Evolutionary conservation across 2,329 filamentous ascomycete genomes (phyloP).

Genomic region (Cordyceps cateniannulata): DNA sequence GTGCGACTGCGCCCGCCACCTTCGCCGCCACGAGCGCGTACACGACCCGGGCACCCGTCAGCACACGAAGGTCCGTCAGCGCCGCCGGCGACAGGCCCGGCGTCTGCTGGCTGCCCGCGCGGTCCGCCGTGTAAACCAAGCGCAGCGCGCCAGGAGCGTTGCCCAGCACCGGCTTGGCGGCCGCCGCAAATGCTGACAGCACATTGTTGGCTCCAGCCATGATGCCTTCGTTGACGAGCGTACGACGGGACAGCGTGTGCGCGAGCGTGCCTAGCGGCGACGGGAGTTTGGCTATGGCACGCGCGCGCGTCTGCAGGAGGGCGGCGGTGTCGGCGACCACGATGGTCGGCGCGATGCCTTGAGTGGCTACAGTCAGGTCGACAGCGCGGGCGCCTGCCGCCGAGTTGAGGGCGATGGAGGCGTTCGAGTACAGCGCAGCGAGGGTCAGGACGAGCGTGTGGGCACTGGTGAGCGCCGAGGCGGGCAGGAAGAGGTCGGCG

Average conservation of each 20-base stretch:
- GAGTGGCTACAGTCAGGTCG: slow-evolving; percentile 66
- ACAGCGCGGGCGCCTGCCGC: slow-evolving; percentile 65
- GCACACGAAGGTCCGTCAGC: slow-evolving; percentile 75
- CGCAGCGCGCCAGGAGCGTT: slow-evolving; percentile 67
- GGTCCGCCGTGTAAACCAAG: slow-evolving; percentile 72
- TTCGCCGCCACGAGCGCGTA: slow-evolving; percentile 77
- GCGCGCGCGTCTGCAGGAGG: slow-evolving; percentile 59
- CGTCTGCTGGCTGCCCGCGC: slow-evolving; percentile 56
- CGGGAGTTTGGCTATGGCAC: slow-evolving; percentile 52
- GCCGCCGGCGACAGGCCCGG: slow-evolving; percentile 61
- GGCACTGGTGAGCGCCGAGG: slow-evolving; percentile 70
- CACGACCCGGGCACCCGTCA: slow-evolving; percentile 71
- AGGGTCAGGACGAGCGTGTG: slow-evolving; percentile 77
- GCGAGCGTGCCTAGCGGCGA: slow-evolving; percentile 60
- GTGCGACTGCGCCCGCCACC: slow-evolving; percentile 84
- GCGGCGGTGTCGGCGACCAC: slow-evolving; percentile 72
- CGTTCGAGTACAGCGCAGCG: slow-evolving; percentile 75
- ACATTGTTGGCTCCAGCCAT: slow-evolving; percentile 53
- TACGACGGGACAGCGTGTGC: slow-evolving; percentile 65
- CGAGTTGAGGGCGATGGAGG: slow-evolving; percentile 82
- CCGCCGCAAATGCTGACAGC: slow-evolving; percentile 47
- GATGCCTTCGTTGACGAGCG: slow-evolving; percentile 62
- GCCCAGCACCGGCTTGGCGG: slow-evolving; percentile 53
- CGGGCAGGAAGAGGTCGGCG: slow-evolving; percentile 77
- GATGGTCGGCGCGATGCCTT: slow-evolving; percentile 72